Percentiles rank a stretch among this genome's conserved stretches.
Conservation (phyloP, 2,329 filamentous ascomycete species). For the Fusarium sp. region DNA sequence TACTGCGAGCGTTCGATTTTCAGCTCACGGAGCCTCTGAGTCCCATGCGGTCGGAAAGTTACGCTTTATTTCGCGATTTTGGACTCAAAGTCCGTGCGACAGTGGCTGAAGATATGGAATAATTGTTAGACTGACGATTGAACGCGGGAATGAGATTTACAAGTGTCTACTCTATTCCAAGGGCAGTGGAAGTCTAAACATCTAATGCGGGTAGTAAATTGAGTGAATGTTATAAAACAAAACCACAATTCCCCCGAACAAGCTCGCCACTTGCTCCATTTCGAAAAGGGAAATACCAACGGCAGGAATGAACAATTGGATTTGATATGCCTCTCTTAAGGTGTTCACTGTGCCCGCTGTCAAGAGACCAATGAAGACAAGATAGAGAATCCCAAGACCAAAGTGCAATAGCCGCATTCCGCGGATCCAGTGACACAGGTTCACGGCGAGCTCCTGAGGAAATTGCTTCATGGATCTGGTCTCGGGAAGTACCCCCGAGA, state of each 20-base stretch:
- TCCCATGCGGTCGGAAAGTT: neutral
- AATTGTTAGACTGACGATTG: accelerated
- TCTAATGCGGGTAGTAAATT: neutral
- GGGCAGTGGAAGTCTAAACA: accelerated
- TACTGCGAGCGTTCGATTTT: neutral
- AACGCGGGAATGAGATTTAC: accelerated
- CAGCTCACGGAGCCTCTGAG: neutral
- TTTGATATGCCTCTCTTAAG: neutral
- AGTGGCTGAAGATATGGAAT: neutral
- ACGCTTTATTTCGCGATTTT: neutral
- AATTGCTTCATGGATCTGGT: accelerated
- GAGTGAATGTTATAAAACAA: neutral
- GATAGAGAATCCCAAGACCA: neutral
- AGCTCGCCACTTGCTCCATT: neutral
- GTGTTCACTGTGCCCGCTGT: accelerated
- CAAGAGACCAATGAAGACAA: neutral
- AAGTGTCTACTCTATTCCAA: accelerated
- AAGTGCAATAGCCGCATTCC: neutral
- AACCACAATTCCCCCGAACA: neutral
- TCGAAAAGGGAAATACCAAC: neutral
- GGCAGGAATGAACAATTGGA: neutral
- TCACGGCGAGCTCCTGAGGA: accelerated
- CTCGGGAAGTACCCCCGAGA: neutral
- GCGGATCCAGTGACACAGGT: accelerated
- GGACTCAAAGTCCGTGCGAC: neutral